Evolutionary conservation across 257 asterid genomes (phyloP), one percentile per base, ranked within the genome.

Genomic region (Thymus quinquecostatus): DNA sequence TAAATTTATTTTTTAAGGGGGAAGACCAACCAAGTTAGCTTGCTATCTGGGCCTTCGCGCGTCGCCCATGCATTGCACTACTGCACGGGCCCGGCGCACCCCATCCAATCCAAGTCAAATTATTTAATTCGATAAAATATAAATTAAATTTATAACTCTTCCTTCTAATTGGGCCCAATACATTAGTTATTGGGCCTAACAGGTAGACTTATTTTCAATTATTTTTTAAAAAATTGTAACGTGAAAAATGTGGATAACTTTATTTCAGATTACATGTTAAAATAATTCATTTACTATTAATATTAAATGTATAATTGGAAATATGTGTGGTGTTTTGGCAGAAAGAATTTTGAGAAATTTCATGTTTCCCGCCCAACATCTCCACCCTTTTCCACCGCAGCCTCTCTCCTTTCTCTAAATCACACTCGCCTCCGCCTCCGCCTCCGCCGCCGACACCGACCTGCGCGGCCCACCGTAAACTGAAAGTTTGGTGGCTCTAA

Each of bases 351-450:
- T 58, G 64, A 58, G 8, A 57, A 74, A 64, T 76, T 84, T 72
- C 77, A 79, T 74, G 73, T 76, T 82, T 86, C 89, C 92, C 92
- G 89, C 92, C 74, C 80, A 81, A 80, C 68, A 29, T 8, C 44
- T 36, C 10, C 56, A 32, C 71, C 64, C 28, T 13, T 40, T 60
- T 69, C 48, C 72, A 40, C 21, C 71, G 49, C 69, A 54, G 66
- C 70, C 62, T 53, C 51, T 38, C 75, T 45, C n/a, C 56, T 1
- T 12, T 1, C 28, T 58, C 60, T 41, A 66, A 29, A 32, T 12
- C 4, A 57, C 67, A 38, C 38, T 57, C 60, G 1, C 59, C 33
- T 10, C 14, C 54, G 21, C 47, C 2, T n/a, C 38, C 64, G 4
- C 29, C 32, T 10, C 36, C 2, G 57, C 63, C 53, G 27, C 57